phyloP scores from a whole-genome alignment of 768 basidiomycete species.

The Suillus variegatus region DNA sequence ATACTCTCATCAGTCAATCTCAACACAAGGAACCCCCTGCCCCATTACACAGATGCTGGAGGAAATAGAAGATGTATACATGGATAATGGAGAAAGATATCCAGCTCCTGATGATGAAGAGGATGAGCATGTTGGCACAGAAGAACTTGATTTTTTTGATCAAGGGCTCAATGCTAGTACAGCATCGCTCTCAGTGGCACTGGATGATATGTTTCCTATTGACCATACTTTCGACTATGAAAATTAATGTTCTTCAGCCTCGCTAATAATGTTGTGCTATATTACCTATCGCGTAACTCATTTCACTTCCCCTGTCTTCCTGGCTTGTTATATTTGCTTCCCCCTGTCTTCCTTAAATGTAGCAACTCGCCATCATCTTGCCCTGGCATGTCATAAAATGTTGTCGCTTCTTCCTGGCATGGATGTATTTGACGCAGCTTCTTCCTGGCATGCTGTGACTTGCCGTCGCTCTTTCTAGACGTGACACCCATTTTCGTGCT shows the following conservation, averaged over 20 bases:
- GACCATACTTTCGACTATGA: neutral
- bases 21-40: neutral
- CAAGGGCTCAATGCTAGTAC: neutral
- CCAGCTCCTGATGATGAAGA: neutral
- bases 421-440: no score
- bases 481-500: no score
- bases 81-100: neutral
- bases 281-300: no score
- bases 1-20: constrained; percentile 1
- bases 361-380: no score
- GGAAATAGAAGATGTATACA: neutral
- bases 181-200: neutral
- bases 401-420: no score
- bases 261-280: neutral
- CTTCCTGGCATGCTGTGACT: no score
- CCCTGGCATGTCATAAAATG: no score
- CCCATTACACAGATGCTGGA: neutral
- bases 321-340: no score
- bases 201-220: neutral
- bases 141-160: neutral
- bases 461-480: no score
- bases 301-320: no score
- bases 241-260: neutral
- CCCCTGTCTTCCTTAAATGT: no score
- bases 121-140: neutral